A percentile compares a stretch with the other conserved stretches of the same genome.
phyloP scores from a whole-genome alignment of 768 basidiomycete genomes.

The Lactifluus pinguis region DNA sequence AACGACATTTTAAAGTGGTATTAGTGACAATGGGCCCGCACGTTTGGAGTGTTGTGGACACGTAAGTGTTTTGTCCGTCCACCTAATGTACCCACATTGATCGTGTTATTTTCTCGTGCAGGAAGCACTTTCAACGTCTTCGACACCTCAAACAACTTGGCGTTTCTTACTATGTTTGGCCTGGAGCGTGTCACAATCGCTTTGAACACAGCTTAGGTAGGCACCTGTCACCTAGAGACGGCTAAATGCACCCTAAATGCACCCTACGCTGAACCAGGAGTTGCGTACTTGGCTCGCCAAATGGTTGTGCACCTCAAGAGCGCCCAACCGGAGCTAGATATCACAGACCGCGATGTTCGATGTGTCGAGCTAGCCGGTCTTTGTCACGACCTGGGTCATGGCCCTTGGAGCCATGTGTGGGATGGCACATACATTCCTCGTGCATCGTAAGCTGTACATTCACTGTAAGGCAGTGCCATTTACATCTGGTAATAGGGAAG shows the following conservation, averaged over 20 bases:
- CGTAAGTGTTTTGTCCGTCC: constrained; percentile 37
- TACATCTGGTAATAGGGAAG: neutral
- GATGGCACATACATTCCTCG: constrained; percentile 62
- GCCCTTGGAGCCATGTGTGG: constrained; percentile 84
- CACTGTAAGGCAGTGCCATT: neutral
- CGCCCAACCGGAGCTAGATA: constrained; percentile 51
- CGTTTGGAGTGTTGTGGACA: constrained; percentile 52
- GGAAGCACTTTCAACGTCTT: constrained; percentile 69
- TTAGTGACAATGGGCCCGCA: constrained; percentile 21
- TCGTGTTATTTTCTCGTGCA: constrained; percentile 21
- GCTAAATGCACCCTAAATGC: neutral
- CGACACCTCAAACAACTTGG: constrained; percentile 76
- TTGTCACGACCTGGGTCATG: constrained; percentile 81
- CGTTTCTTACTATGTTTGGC: constrained; percentile 66
- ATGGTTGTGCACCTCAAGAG: constrained; percentile 49
- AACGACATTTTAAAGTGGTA: neutral
- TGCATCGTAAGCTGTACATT: constrained; percentile 41
- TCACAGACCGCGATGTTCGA: constrained; percentile 61
- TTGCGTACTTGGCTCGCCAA: constrained; percentile 61
- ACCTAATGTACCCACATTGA: neutral
- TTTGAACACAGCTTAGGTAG: constrained; percentile 80
- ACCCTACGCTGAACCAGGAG: constrained; percentile 41
- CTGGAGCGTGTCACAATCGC: constrained; percentile 68
- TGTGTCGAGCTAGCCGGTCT: constrained; percentile 77
- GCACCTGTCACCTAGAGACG: neutral